A percentile compares a stretch with the other conserved stretches of the same genome.
Conservation (phyloP, 805 yeast genomes). For the Hanseniaspora osmophila region DNA sequence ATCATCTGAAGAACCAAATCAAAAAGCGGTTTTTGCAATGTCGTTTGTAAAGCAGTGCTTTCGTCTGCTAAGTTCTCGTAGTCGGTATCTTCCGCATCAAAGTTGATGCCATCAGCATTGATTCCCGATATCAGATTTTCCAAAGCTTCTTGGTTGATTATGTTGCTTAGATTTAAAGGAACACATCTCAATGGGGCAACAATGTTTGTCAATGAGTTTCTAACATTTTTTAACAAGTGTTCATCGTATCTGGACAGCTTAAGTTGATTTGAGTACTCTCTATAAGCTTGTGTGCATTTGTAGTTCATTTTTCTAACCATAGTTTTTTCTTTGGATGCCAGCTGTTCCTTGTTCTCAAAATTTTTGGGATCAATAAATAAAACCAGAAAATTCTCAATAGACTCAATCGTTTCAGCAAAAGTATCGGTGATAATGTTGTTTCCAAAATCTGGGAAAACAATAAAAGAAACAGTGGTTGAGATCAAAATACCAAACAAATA, state of each 20-base stretch:
- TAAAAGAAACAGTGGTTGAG: constrained; percentile 23
- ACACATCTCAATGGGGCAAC: constrained; percentile 29
- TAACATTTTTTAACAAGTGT: constrained; percentile 21
- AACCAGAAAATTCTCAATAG: constrained; percentile 16
- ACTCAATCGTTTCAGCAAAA: constrained; percentile 13
- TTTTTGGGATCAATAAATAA: constrained; percentile 9
- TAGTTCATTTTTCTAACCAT: constrained; percentile 23
- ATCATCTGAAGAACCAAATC: constrained; percentile 23
- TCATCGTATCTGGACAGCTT: constrained; percentile 24
- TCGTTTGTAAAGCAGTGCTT: constrained; percentile 16
- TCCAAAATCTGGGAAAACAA: constrained; percentile 30
- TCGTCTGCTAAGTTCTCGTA: background rate
- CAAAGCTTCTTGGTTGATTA: constrained; percentile 11
- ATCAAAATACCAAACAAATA: constrained; percentile 30
- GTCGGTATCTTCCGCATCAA: background rate
- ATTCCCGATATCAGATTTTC: constrained; percentile 8
- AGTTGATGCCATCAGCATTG: background rate
- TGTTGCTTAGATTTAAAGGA: constrained; percentile 18
- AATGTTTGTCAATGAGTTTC: constrained; percentile 30
- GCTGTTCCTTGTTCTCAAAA: constrained; percentile 8
- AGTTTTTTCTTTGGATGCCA: constrained; percentile 12
- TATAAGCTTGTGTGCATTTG: constrained; percentile 26
- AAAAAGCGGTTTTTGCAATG: constrained; percentile 21
- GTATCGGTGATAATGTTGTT: constrained; percentile 20
- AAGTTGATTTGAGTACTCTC: constrained; percentile 30